phyloP scores from a whole-genome alignment of 768 basidiomycete species.

The Boletus sp. region DNA sequence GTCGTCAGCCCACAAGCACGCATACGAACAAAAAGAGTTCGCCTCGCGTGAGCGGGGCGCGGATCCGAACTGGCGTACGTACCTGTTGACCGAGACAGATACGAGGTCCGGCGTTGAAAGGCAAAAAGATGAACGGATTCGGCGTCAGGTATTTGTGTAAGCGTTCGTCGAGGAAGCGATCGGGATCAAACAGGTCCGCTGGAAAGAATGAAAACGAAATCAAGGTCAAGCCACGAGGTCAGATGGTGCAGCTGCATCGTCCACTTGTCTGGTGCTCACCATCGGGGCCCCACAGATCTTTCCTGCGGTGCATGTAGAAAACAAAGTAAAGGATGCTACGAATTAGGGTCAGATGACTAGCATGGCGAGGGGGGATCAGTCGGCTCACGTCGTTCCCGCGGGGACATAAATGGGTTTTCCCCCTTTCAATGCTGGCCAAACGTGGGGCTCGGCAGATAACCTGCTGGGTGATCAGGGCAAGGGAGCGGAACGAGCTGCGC shows the following conservation, averaged over 20 bases:
- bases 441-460: constrained; percentile 11
- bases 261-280: too few relatives aligned
- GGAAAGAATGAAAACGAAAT: too few relatives aligned
- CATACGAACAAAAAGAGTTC: too few relatives aligned
- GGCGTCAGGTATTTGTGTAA: constrained; percentile 49
- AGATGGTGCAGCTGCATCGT: too few relatives aligned
- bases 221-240: too few relatives aligned
- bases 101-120: constrained; percentile 67
- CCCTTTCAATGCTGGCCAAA: constrained; percentile 22
- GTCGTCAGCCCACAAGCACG: too few relatives aligned
- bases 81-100: constrained; percentile 58
- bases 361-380: neutral
- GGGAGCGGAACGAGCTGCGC: constrained; percentile 7
- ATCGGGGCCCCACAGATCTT: too few relatives aligned
- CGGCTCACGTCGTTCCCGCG: constrained; percentile 29
- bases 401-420: constrained; percentile 56
- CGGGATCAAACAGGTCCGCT: too few relatives aligned
- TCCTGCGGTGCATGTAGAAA: constrained; percentile 40
- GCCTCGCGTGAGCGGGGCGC: too few relatives aligned
- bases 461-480: constrained; percentile 11
- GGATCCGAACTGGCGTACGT: too few relatives aligned
- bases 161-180: constrained; percentile 59
- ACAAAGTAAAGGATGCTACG: constrained; percentile 17
- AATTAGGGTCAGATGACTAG: neutral
- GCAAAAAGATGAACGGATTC: constrained; percentile 68